Conservation (phyloP, 208 protist genomes). For the Leishmania major region DNA sequence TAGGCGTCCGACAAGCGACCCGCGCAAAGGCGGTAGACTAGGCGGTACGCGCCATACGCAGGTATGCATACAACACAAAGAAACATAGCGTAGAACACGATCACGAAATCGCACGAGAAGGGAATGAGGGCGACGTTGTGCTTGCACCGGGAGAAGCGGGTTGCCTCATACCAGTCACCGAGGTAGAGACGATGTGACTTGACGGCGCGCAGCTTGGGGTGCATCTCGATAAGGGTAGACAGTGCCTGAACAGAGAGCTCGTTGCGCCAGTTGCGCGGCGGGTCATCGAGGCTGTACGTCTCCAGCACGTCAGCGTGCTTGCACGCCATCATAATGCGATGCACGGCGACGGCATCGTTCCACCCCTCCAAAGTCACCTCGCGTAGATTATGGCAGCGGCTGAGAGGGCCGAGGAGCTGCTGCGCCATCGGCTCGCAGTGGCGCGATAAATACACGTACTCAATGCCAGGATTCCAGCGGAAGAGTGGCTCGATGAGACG, state of each 20-base stretch:
- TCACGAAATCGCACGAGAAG: slow-evolving; percentile 76
- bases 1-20: slow-evolving; percentile 45
- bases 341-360: slow-evolving; percentile 86
- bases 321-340: slow-evolving; percentile 87
- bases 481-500: slow-evolving; percentile 85
- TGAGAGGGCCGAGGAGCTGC: slow-evolving; percentile 65
- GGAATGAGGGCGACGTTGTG: slow-evolving; percentile 87
- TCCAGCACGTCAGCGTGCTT: slow-evolving; percentile 84
- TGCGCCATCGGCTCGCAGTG: slow-evolving; percentile 83
- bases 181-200: slow-evolving; percentile 79
- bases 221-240: slow-evolving; percentile 89
- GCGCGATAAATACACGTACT: slow-evolving; percentile 87
- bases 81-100: slow-evolving; percentile 71
- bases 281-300: slow-evolving; percentile 76
- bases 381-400: slow-evolving; percentile 62
- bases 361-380: slow-evolving; percentile 84
- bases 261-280: slow-evolving; percentile 78
- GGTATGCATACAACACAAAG: slow-evolving; percentile 57
- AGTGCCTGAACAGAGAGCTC: slow-evolving; percentile 89
- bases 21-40: slow-evolving; percentile 33
- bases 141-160: slow-evolving; percentile 84
- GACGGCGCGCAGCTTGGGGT: slow-evolving; percentile 80
- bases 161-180: slow-evolving; percentile 82
- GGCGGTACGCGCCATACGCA: slow-evolving; percentile 50
- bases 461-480: slow-evolving; percentile 86